Percentiles rank a stretch among this genome's conserved stretches.
Conservation (phyloP, 2,329 filamentous ascomycete species). For the Paramyrothecium sp. region DNA sequence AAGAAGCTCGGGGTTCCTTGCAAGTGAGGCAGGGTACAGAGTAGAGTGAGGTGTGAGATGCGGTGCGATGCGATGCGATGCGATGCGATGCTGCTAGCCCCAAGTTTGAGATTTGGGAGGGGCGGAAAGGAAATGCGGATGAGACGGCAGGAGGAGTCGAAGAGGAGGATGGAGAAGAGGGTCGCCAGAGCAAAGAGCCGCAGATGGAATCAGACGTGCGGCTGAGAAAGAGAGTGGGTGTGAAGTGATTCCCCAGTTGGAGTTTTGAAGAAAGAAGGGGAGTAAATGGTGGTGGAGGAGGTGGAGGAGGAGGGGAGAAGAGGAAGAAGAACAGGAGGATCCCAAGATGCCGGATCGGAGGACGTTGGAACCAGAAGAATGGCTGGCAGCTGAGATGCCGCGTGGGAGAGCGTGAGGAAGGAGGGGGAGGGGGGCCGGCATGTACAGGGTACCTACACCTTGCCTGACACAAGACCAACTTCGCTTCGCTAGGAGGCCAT, state of each 20-base stretch:
- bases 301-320: slow-evolving; percentile 2
- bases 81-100: neutral
- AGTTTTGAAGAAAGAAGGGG: too few species aligned
- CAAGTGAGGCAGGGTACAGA: too few species aligned
- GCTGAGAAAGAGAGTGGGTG: neutral
- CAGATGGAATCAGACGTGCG: neutral
- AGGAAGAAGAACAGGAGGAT: slow-evolving; percentile 4
- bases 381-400: too few species aligned
- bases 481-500: too few species aligned
- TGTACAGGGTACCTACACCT: too few species aligned
- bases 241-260: too few species aligned
- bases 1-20: too few species aligned
- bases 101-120: neutral
- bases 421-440: too few species aligned
- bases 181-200: neutral
- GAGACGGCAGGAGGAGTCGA: slow-evolving; percentile 4
- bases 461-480: too few species aligned
- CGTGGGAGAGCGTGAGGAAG: too few species aligned
- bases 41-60: neutral
- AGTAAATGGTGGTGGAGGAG: too few species aligned
- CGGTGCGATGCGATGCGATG: neutral
- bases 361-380: neutral
- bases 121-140: neutral
- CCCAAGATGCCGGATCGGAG: neutral
- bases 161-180: slow-evolving; percentile 1